A percentile compares a stretch with the other conserved stretches of the same genome.
phyloP scores from a whole-genome alignment of 352 stramenopile genomes.

The Phytopythium chamaehyphon region DNA sequence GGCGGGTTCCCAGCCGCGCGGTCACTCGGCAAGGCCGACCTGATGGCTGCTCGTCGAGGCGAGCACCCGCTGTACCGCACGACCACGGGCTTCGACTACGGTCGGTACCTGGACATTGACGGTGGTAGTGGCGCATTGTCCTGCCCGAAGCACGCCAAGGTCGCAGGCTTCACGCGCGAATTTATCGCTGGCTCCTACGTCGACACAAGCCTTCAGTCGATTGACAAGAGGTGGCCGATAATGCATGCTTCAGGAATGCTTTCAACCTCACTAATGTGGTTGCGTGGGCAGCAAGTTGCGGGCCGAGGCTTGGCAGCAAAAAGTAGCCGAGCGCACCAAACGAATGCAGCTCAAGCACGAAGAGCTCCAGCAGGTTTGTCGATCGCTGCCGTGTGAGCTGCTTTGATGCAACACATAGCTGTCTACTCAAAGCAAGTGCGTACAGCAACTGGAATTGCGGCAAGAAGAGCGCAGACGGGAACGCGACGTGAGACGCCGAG shows the following conservation, averaged over 20 bases:
- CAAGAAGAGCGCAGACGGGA: slow-evolving; percentile 36
- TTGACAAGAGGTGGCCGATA: slow-evolving; percentile 40
- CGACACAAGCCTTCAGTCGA: slow-evolving; percentile 48
- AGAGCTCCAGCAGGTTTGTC: slow-evolving; percentile 42
- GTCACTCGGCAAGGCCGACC: slow-evolving; percentile 51
- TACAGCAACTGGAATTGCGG: slow-evolving; percentile 16
- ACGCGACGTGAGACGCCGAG: slow-evolving; percentile 21
- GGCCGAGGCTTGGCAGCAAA: slow-evolving; percentile 46
- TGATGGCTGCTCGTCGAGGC: slow-evolving; percentile 18
- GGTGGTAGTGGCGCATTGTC: slow-evolving; percentile 34
- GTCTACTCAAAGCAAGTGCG: not conserved
- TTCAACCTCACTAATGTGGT: not conserved
- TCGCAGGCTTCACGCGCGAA: slow-evolving; percentile 45
- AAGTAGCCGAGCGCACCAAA: slow-evolving; percentile 42
- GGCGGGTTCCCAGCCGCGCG: slow-evolving; percentile 22
- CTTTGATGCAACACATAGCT: not conserved
- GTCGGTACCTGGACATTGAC: slow-evolving; percentile 49
- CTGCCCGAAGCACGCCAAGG: slow-evolving; percentile 45
- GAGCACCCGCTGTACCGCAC: slow-evolving; percentile 56
- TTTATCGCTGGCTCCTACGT: slow-evolving; percentile 50
- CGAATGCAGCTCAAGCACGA: slow-evolving; percentile 65
- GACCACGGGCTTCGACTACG: slow-evolving; percentile 59
- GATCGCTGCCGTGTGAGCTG: not conserved
- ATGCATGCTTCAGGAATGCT: not conserved
- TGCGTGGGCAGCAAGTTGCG: slow-evolving; percentile 22